phyloP scores from a whole-genome alignment of 176 grass and related monocot genomes.

The Calamus simplicifolius region DNA sequence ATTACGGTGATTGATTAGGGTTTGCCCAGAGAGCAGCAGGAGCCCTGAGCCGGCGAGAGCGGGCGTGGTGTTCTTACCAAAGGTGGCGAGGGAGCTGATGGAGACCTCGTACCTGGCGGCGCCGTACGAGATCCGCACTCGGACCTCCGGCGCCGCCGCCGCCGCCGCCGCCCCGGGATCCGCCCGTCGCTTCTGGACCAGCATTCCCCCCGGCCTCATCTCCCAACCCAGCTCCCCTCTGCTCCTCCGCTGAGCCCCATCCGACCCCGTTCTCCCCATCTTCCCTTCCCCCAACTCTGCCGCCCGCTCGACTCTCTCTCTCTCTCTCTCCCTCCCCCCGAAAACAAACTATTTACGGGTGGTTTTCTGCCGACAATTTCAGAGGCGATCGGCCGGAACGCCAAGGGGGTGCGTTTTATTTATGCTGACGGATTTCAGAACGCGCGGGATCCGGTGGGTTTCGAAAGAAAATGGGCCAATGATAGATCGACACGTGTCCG shows the following conservation, averaged over 20 bases:
- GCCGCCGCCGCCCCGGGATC: slow-evolving; percentile 27
- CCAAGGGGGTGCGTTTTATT: too few relatives aligned
- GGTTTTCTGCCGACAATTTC: too few relatives aligned
- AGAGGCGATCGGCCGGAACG: too few relatives aligned
- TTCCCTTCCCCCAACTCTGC: slow-evolving; percentile 1
- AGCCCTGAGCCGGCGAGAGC: background rate
- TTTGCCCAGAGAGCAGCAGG: background rate
- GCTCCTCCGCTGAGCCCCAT: slow-evolving; percentile 54
- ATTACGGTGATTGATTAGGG: too few relatives aligned
- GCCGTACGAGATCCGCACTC: slow-evolving; percentile 53
- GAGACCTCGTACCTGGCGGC: slow-evolving; percentile 47
- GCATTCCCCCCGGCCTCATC: slow-evolving; percentile 72
- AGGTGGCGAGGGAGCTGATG: slow-evolving; percentile 76
- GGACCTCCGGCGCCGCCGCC: slow-evolving; percentile 46
- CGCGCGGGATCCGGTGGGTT: too few relatives aligned
- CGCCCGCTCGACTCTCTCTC: background rate
- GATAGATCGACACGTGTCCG: too few relatives aligned
- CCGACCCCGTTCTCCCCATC: slow-evolving; percentile 70
- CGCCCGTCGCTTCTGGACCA: slow-evolving; percentile 55
- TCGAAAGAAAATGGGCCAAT: too few relatives aligned
- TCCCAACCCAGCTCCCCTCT: slow-evolving; percentile 35
- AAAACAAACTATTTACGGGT: too few relatives aligned
- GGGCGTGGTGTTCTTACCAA: slow-evolving; percentile 36
- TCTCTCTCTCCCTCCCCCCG: background rate
- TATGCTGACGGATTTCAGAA: too few relatives aligned